Conservation (phyloP, 169 alveolate genomes). For the Babesia bigemina region DNA sequence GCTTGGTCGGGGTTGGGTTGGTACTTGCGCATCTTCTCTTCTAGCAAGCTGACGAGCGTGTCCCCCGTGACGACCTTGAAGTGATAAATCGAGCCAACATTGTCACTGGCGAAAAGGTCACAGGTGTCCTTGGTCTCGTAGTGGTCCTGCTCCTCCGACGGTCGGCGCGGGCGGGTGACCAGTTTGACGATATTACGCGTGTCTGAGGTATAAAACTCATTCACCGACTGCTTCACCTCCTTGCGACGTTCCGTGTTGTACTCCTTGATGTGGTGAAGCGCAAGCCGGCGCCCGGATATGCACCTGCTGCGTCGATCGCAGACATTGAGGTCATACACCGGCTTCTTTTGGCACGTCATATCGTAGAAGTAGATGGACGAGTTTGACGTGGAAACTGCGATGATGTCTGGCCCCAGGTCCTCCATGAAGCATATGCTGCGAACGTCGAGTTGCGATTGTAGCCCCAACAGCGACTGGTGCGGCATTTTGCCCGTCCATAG, state of each 20-base stretch:
- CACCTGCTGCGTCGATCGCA: constrained; percentile 67
- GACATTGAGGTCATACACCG: constrained; percentile 68
- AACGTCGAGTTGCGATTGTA: constrained; percentile 67
- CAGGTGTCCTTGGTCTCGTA: constrained; percentile 56
- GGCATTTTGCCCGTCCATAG: constrained; percentile 73
- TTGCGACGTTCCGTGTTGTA: constrained; percentile 43
- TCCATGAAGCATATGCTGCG: constrained; percentile 65
- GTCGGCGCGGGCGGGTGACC: constrained; percentile 33
- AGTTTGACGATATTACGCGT: constrained; percentile 36
- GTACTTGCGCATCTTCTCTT: constrained; percentile 50
- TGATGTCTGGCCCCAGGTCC: constrained; percentile 65
- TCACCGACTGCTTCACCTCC: constrained; percentile 26
- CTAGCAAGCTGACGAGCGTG: constrained; percentile 41
- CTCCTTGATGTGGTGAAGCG: constrained; percentile 21
- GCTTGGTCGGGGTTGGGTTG: constrained; percentile 28
- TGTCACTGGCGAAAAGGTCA: constrained; percentile 68
- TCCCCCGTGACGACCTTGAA: constrained; percentile 72
- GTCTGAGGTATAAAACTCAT: constrained; percentile 25
- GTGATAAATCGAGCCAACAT: constrained; percentile 70
- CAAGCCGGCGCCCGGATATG: constrained; percentile 19
- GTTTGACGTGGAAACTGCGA: constrained; percentile 71
- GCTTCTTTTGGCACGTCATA: constrained; percentile 70
- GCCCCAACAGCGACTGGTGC: constrained; percentile 68
- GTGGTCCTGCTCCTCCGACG: constrained; percentile 1
- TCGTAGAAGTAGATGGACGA: constrained; percentile 72